These are phyloP conservation scores for Kokia cookei DNA, from an alignment of 441 rosid genomes.

Conservation along the genomic window DNA sequence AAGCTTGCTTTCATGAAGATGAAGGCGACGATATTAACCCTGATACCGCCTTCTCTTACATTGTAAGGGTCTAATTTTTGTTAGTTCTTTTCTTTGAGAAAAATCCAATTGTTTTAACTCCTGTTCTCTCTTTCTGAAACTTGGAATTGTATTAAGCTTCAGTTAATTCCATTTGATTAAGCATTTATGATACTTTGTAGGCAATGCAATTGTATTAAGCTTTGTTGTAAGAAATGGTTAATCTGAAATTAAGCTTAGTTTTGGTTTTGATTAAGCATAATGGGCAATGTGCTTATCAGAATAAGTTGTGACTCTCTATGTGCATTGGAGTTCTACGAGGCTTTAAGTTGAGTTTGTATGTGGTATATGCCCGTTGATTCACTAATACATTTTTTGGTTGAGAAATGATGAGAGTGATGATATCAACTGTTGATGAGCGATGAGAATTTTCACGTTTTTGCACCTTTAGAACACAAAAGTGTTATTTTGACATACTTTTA, in stretches of 20 bases:
- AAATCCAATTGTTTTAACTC: neutral
- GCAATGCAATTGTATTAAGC: neutral
- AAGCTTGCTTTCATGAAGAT: slow-evolving; percentile 27
- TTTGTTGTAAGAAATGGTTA: neutral
- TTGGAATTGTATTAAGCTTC: neutral
- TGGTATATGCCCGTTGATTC: neutral
- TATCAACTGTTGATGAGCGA: neutral
- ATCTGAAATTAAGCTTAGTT: neutral
- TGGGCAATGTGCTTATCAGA: neutral
- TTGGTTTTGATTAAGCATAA: slow-evolving; percentile 1
- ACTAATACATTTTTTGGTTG: neutral
- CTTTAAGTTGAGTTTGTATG: neutral
- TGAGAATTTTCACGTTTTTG: neutral
- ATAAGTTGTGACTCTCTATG: neutral
- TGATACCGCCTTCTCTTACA: slow-evolving; percentile 48
- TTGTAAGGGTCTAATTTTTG: slow-evolving; percentile 36
- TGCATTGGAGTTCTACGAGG: neutral
- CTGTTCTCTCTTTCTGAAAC: neutral
- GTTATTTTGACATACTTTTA: neutral
- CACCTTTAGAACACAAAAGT: neutral
- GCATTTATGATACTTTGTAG: neutral
- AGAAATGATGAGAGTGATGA: neutral
- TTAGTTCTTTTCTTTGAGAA: neutral
- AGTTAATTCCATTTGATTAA: neutral
- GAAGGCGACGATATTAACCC: slow-evolving; percentile 31